These are phyloP conservation scores for Raphanus hybrid DNA, from an alignment of 441 rosid species.

Conservation along the genomic window DNA sequence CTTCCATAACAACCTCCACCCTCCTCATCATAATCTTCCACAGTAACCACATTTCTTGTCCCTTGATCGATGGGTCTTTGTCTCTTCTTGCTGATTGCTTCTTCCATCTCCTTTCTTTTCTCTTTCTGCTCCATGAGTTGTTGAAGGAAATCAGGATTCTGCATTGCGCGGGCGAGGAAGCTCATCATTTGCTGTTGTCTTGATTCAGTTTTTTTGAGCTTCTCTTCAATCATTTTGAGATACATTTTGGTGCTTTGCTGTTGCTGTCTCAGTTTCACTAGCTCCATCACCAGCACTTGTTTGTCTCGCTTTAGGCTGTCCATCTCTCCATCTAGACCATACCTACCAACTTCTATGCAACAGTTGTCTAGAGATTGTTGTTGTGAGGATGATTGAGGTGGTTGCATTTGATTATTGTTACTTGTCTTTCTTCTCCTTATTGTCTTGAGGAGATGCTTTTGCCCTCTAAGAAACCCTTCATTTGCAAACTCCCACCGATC, in stretches of 20 bases:
- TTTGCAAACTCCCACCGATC: conserved; percentile 96
- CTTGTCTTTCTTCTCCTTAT: conserved; percentile 70
- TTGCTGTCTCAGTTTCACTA: conserved; percentile 80
- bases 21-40: conserved; percentile 33
- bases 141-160: conserved; percentile 68
- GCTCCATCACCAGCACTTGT: conserved; percentile 70
- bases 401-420: conserved; percentile 29
- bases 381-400: conserved; percentile 44
- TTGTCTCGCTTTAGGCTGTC: conserved; percentile 70
- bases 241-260: conserved; percentile 65
- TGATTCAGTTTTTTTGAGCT: conserved; percentile 64
- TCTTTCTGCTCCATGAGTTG: conserved; percentile 63
- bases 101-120: conserved; percentile 64
- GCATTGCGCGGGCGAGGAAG: conserved; percentile 81
- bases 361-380: conserved; percentile 51
- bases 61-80: conserved; percentile 61
- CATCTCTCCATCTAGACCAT: conserved; percentile 75
- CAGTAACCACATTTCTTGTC: conserved; percentile 39
- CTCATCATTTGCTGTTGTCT: conserved; percentile 82
- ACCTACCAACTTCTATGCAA: conserved; percentile 77
- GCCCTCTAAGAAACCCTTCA: conserved; percentile 88
- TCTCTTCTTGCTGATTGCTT: conserved; percentile 60
- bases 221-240: conserved; percentile 71
- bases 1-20: conserved; percentile 3
- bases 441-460: conserved; percentile 76